A percentile compares a stretch with the other conserved stretches of the same genome.
Evolutionary conservation across 2,329 filamentous ascomycete species (phyloP).

Genomic region (Colletotrichum somersetense): DNA sequence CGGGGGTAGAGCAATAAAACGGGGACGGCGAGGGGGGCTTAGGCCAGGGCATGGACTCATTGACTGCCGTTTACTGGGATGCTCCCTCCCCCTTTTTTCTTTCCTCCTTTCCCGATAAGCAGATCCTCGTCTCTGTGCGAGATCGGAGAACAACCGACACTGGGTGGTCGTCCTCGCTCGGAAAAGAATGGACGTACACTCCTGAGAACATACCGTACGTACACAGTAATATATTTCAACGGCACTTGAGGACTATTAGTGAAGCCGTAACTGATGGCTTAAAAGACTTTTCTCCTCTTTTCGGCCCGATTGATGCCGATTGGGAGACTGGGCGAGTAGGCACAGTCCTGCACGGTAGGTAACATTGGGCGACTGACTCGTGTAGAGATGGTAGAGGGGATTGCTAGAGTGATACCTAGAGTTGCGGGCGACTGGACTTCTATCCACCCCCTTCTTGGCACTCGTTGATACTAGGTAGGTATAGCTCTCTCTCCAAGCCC

Average conservation of each 20-base stretch:
- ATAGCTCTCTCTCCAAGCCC: neutral
- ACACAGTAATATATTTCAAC: no score
- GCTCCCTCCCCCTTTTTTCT: neutral
- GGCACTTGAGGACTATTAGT: neutral
- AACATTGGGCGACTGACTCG: slow-evolving; percentile 27
- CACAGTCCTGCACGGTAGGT: neutral
- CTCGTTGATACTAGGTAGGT: neutral
- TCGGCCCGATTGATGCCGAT: neutral
- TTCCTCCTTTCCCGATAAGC: neutral
- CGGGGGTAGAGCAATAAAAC: neutral
- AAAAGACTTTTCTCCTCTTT: no score
- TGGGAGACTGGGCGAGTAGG: no score
- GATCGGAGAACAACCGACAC: neutral
- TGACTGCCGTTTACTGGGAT: neutral
- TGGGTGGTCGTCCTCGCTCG: neutral
- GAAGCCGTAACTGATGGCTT: neutral
- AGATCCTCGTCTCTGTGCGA: neutral
- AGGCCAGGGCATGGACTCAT: neutral
- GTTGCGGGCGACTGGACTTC: slow-evolving; percentile 1
- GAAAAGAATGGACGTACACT: neutral
- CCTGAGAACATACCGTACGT: no score
- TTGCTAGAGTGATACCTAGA: slow-evolving; percentile 1
- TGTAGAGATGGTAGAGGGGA: slow-evolving; percentile 35
- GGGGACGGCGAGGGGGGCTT: neutral
- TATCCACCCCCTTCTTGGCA: neutral